phyloP scores from a whole-genome alignment of 148 eudicot genomes.

The Rhododendron henanense region DNA sequence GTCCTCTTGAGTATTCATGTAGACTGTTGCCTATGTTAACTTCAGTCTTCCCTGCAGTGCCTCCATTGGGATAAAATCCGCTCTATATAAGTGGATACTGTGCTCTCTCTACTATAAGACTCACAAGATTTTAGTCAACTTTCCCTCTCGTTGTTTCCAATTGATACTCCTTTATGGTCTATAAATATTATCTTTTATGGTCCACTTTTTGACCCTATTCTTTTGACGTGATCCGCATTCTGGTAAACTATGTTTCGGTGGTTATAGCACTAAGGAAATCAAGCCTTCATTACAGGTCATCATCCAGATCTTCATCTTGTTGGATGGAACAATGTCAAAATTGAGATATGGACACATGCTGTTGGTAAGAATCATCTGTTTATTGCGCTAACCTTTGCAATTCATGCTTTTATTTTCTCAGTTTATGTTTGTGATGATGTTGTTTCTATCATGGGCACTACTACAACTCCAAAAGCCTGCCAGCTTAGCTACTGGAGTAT shows the following conservation, averaged over 20 bases:
- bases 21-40: neutral
- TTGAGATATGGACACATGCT: constrained; percentile 92
- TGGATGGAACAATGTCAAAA: constrained; percentile 81
- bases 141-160: neutral
- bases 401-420: neutral
- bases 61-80: neutral
- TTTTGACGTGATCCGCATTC: neutral
- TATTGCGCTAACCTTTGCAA: neutral
- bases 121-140: neutral
- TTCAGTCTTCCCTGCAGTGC: neutral
- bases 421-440: neutral
- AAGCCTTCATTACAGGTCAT: constrained; percentile 53
- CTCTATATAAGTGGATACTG: neutral
- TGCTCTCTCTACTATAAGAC: neutral
- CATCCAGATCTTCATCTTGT: constrained; percentile 97
- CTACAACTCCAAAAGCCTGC: neutral
- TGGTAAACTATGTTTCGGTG: neutral
- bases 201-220: neutral
- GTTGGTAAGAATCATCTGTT: constrained; percentile 49
- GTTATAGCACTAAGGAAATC: neutral
- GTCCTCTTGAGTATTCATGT: neutral
- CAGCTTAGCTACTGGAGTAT: neutral
- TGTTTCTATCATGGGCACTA: neutral
- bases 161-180: neutral
- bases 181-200: neutral